Conservation (phyloP, 2,329 filamentous ascomycete species). For the Cercospora berteroae region DNA sequence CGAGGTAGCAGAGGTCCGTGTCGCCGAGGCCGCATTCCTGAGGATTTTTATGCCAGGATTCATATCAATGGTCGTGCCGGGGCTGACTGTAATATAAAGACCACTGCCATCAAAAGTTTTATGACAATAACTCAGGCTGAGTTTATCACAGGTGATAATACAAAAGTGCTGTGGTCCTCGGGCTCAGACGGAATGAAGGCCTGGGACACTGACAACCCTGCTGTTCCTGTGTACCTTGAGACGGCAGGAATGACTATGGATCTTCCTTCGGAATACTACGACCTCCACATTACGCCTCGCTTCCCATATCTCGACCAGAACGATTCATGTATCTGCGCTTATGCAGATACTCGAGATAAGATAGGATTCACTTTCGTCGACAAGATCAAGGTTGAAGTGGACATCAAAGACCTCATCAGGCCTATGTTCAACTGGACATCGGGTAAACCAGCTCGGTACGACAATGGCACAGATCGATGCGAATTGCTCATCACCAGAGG, state of each 20-base stretch:
- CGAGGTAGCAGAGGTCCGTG: neutral
- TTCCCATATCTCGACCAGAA: neutral
- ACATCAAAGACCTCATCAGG: neutral
- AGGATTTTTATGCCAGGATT: neutral
- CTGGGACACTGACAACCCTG: neutral
- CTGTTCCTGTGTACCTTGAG: neutral
- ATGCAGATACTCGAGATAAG: neutral
- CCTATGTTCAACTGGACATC: neutral
- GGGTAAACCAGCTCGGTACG: neutral
- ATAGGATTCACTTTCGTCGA: neutral
- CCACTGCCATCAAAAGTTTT: neutral
- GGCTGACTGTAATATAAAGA: neutral
- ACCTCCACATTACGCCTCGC: neutral
- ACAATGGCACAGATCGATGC: neutral
- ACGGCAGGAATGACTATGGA: accelerated
- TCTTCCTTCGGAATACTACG: neutral
- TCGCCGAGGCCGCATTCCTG: neutral
- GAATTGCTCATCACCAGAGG: neutral
- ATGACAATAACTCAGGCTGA: neutral
- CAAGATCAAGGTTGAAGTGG: neutral
- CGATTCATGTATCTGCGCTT: neutral
- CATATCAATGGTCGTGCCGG: neutral
- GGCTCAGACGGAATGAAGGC: neutral
- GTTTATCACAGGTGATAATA: neutral
- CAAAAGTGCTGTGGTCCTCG: neutral